Evolutionary conservation across 345 rosid genomes (phyloP).

Genomic region (Boechera stricta): DNA sequence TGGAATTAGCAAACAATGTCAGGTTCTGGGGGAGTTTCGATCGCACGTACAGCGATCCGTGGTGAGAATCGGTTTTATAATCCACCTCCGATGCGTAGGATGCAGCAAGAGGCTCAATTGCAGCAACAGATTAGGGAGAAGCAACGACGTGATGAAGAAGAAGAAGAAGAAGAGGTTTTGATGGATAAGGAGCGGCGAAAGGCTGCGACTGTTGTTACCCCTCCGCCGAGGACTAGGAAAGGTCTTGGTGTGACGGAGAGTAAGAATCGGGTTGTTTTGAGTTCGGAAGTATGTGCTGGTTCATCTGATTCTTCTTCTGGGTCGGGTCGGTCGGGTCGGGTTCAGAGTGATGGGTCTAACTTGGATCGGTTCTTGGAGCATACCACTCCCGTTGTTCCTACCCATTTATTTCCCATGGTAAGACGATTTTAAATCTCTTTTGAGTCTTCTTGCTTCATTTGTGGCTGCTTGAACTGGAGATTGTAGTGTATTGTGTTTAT

Average conservation of each 20-base stretch:
- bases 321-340: slow-evolving; percentile 51
- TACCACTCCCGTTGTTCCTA: slow-evolving; percentile 76
- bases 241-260: slow-evolving; percentile 32
- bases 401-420: slow-evolving; percentile 70
- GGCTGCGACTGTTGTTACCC: not conserved
- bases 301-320: slow-evolving; percentile 53
- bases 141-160: slow-evolving; percentile 42
- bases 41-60: slow-evolving; percentile 46
- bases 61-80: slow-evolving; percentile 60
- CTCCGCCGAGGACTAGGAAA: slow-evolving; percentile 30
- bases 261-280: slow-evolving; percentile 41
- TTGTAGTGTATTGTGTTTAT: not conserved
- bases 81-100: slow-evolving; percentile 58
- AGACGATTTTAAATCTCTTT: not conserved
- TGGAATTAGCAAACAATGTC: slow-evolving; percentile 46
- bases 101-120: slow-evolving; percentile 52
- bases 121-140: slow-evolving; percentile 45
- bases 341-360: slow-evolving; percentile 52
- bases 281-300: slow-evolving; percentile 48
- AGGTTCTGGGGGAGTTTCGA: slow-evolving; percentile 53
- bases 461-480: slow-evolving; percentile 1
- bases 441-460: not conserved
- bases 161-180: slow-evolving; percentile 11
- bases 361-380: slow-evolving; percentile 92
- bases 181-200: slow-evolving; percentile 41